Conservation (phyloP, 2,329 filamentous ascomycete genomes). For the Aureobasidium sp. region DNA sequence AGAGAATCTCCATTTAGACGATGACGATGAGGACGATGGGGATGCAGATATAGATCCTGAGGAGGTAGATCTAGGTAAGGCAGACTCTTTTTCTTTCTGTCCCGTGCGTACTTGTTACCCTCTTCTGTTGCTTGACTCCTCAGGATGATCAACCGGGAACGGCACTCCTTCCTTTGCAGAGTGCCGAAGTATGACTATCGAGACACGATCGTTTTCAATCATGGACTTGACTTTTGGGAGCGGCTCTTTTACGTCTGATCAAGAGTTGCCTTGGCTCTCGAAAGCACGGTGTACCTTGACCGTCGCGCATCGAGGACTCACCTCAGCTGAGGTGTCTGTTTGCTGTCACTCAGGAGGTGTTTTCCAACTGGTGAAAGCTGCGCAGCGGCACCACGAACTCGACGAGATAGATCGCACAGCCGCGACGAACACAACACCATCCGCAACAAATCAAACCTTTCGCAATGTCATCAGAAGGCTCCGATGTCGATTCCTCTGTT, state of each 20-base stretch:
- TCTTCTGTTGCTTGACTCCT: background rate
- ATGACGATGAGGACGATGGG: background rate
- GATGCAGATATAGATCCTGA: conserved; percentile 1
- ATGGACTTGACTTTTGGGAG: background rate
- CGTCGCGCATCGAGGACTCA: background rate
- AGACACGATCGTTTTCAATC: too few species aligned
- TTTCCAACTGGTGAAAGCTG: background rate
- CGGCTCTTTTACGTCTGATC: background rate
- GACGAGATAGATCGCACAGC: background rate
- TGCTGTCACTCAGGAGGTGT: background rate
- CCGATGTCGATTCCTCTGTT: background rate
- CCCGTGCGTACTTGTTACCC: background rate
- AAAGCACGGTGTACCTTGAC: too few species aligned
- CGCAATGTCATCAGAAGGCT: background rate
- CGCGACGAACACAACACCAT: background rate
- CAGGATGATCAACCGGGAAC: background rate
- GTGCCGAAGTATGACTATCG: background rate
- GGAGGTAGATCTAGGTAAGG: conserved; percentile 4
- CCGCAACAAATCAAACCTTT: background rate
- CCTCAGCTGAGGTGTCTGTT: background rate
- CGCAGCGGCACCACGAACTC: background rate
- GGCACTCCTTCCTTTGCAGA: background rate
- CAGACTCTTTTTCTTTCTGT: background rate
- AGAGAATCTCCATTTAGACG: background rate
- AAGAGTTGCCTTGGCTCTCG: background rate